These are phyloP conservation scores for Carex kokanica DNA, from an alignment of 176 grass and related monocot genomes.

Conservation along the genomic window DNA sequence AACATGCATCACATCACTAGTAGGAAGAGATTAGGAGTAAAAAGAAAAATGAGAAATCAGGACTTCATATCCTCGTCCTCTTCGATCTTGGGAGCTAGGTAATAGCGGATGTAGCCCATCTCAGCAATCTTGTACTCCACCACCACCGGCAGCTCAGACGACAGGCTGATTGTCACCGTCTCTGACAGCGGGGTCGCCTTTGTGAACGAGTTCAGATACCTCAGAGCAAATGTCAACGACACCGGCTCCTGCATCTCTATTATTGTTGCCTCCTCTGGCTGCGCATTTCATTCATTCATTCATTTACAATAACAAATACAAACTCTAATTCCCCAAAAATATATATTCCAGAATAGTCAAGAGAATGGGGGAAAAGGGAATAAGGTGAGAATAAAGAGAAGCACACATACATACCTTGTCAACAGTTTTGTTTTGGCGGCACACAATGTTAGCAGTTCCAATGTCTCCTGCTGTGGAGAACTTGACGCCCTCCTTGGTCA, in stretches of 20 bases:
- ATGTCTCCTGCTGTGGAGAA: conserved; percentile 97
- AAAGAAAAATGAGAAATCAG: conserved; percentile 15
- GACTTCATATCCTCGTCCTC: conserved; percentile 87
- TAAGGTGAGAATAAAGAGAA: not conserved
- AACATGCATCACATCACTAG: not conserved
- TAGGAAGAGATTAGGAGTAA: not conserved
- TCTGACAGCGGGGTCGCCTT: conserved; percentile 77
- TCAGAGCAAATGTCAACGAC: conserved; percentile 79
- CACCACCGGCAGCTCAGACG: conserved; percentile 76
- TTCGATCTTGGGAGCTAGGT: conserved; percentile 86
- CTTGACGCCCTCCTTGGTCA: conserved; percentile 95
- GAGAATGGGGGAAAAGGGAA: not conserved
- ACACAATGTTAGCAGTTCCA: conserved; percentile 86
- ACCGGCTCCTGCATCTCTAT: conserved; percentile 95
- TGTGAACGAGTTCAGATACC: conserved; percentile 95
- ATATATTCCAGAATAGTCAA: not conserved
- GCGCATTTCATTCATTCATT: conserved; percentile 1
- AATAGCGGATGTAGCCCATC: conserved; percentile 86
- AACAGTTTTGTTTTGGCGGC: conserved; percentile 87
- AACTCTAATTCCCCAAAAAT: not conserved
- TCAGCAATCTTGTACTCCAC: conserved; percentile 94
- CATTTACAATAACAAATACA: not conserved
- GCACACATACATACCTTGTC: conserved; percentile 53
- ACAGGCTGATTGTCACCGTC: conserved; percentile 72
- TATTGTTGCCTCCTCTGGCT: conserved; percentile 72